Evolutionary conservation across 2,329 filamentous ascomycete genomes (phyloP).

Genomic region (Trichophyton simii): DNA sequence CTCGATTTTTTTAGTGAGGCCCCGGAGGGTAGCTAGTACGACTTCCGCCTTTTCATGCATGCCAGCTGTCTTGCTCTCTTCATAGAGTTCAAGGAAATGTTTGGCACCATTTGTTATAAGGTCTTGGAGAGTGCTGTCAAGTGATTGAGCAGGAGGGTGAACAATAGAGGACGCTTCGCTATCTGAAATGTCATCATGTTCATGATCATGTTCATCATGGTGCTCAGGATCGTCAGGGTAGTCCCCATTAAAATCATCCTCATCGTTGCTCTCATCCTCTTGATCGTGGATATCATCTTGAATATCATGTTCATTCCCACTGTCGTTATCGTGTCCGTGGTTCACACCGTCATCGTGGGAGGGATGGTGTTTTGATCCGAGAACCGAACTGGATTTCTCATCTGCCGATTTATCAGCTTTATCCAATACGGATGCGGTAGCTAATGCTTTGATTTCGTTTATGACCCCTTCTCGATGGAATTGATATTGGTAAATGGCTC

Average conservation of each 20-base stretch:
- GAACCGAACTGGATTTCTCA: conserved; percentile 5
- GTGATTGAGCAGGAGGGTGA: conserved; percentile 19
- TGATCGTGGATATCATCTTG: conserved; percentile 25
- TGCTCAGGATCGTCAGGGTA: conserved; percentile 33
- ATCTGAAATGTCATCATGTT: conserved; percentile 47
- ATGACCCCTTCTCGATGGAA: conserved; percentile 96
- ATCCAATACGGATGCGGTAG: conserved; percentile 32
- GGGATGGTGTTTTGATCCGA: conserved; percentile 7
- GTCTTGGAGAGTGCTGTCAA: conserved; percentile 47
- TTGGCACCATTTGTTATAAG: conserved; percentile 66
- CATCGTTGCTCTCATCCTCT: conserved; percentile 25
- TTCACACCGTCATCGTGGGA: conserved; percentile 12
- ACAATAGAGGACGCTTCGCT: conserved; percentile 51
- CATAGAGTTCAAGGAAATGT: conserved; percentile 71
- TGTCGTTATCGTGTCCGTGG: conserved; percentile 15
- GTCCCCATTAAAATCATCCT: conserved; percentile 42
- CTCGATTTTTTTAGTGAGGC: conserved; percentile 59
- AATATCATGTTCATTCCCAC: conserved; percentile 17
- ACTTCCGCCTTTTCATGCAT: conserved; percentile 68
- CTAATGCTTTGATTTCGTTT: conserved; percentile 72
- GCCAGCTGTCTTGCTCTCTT: conserved; percentile 58
- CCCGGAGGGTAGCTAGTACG: conserved; percentile 61
- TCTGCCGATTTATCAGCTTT: conserved; percentile 5
- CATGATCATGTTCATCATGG: conserved; percentile 18
- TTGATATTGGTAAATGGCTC: conserved; percentile 84